Conservation (phyloP, 148 eudicot species). For the Vaccinium myrtillus region DNA sequence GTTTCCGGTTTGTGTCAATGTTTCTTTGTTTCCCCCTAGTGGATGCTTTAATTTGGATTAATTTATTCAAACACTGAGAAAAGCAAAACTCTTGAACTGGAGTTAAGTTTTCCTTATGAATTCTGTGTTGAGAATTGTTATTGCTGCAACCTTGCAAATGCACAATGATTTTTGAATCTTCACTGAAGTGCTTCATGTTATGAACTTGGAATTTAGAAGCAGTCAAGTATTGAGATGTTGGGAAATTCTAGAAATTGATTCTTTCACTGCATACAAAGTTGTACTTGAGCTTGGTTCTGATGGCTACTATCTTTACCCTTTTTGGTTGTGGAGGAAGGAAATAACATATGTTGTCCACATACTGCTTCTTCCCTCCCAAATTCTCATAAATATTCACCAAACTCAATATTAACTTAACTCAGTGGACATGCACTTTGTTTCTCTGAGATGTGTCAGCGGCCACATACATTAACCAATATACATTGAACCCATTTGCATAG, state of each 20-base stretch:
- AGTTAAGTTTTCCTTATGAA: background rate
- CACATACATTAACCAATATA: constrained; percentile 73
- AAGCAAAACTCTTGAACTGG: background rate
- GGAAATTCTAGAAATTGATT: background rate
- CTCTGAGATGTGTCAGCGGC: constrained; percentile 48
- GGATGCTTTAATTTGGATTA: background rate
- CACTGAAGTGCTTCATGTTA: background rate
- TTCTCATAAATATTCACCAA: constrained; percentile 55
- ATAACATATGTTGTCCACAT: constrained; percentile 28
- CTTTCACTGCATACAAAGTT: background rate
- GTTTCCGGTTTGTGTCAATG: background rate
- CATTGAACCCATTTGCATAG: constrained; percentile 68
- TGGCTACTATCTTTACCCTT: background rate
- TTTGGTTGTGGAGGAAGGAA: background rate
- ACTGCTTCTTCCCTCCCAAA: constrained; percentile 67
- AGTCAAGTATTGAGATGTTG: background rate
- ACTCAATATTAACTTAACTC: constrained; percentile 47
- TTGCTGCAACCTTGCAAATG: background rate
- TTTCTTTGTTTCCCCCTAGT: background rate
- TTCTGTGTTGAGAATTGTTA: background rate
- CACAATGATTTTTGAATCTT: background rate
- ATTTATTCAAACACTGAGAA: background rate
- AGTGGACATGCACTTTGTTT: constrained; percentile 35
- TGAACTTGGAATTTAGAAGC: background rate
- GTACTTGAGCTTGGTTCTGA: background rate